Base-by-base conservation (phyloP, 257 asterid genomes). In the Penstemon barbatus region DNA sequence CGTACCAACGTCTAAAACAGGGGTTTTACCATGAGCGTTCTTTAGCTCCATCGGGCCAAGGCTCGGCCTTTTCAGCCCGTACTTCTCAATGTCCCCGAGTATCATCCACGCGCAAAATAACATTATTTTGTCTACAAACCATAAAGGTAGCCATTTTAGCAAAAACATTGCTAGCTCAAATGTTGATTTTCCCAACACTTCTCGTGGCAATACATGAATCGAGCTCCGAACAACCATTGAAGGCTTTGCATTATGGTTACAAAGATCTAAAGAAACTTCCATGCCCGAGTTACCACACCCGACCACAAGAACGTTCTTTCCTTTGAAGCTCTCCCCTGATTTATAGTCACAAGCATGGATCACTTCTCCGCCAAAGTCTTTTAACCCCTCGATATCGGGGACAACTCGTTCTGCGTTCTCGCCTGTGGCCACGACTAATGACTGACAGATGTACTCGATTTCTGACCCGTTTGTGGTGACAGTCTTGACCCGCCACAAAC, bases 221-320 rank as follows among this genome's bases (percentile, higher is more conserved):
- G 98, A 79, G 87, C 85, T 86, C 1, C 98, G 92, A 10, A 84
- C 95, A 2, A 89, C 92, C 90, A 92, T 86, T 4, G 94, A 79
- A 36, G 98, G 95, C 60, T 84, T 74, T 2, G 98, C 98, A 1
- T 78, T 77, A 63, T 87, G 81, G 80, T 92, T 92, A 78, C 92
- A 87, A 53, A 92, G 98, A 78, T 92, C 98, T n/a, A 92, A 95
- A 51, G 97, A 89, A n/a, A 92, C 85, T 58, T 92, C 98, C 98
- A 92, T 92, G 71, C 98, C 98, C 3, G 98, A 92, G 44, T 92
- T 92, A 0, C 98, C 96, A 43, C 96, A 89, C 0, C 98, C 98
- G 40, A 91, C 92, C 12, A 92, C 97, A 13, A 92, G 82, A 1
- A 92, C 98, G 13, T 85, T 87, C 76, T 91, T 89, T 0, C 98